These are phyloP conservation scores for Verticillium albo-atrum DNA, from an alignment of 2,329 filamentous ascomycete genomes.

Conservation along the genomic window DNA sequence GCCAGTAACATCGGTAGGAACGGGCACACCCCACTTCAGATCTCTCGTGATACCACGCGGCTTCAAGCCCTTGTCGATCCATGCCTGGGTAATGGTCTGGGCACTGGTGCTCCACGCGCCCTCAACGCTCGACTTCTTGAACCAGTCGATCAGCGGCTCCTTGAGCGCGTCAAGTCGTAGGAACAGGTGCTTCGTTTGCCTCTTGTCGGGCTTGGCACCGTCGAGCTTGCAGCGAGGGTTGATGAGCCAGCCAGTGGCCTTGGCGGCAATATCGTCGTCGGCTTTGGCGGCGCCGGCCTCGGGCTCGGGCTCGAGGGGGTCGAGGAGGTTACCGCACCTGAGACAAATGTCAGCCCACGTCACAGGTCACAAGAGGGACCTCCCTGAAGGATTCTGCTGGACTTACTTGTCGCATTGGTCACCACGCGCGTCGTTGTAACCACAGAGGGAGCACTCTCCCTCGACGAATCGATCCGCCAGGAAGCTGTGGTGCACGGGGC, in stretches of 20 bases:
- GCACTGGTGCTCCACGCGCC: constrained; percentile 75
- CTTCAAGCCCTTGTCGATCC: constrained; percentile 80
- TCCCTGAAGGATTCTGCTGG: background rate
- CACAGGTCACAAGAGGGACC: background rate
- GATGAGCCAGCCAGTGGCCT: constrained; percentile 51
- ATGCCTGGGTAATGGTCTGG: constrained; percentile 70
- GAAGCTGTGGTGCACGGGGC: constrained; percentile 63
- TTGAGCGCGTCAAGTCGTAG: constrained; percentile 82
- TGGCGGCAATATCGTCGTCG: constrained; percentile 24
- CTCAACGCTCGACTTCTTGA: constrained; percentile 65
- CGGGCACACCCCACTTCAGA: constrained; percentile 77
- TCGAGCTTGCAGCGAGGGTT: constrained; percentile 92
- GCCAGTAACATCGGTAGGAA: constrained; percentile 42
- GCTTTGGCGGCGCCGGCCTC: constrained; percentile 22
- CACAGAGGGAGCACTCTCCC: constrained; percentile 71
- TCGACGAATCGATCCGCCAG: constrained; percentile 84
- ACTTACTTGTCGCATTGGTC: constrained; percentile 59
- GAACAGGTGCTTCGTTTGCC: constrained; percentile 87
- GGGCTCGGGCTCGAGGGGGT: constrained; percentile 57
- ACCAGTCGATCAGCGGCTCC: constrained; percentile 73
- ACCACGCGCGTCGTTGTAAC: constrained; percentile 65
- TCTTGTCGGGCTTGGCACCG: constrained; percentile 71
- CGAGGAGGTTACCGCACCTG: constrained; percentile 67
- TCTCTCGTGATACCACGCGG: constrained; percentile 88
- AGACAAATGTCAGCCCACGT: background rate